Conservation (phyloP, 805 yeast genomes). For the Millerago galiae region DNA sequence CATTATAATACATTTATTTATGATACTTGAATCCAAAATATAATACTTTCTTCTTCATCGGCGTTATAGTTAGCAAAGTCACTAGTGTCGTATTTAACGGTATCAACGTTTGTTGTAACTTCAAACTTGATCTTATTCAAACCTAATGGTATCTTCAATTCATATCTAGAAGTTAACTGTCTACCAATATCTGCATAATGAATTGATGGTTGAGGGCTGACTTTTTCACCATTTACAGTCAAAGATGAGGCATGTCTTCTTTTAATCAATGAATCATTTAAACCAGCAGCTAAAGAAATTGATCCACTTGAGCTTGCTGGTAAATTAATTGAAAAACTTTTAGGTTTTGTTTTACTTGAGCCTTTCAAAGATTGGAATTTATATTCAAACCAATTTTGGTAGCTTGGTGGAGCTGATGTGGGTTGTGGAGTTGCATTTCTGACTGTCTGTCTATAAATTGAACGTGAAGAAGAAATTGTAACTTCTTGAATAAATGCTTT, state of each 20-base stretch:
- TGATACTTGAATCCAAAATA: slow-evolving; percentile 8
- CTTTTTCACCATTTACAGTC: slow-evolving; percentile 38
- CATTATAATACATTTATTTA: background rate
- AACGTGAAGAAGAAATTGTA: slow-evolving; percentile 25
- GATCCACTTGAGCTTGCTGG: slow-evolving; percentile 41
- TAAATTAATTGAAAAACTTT: slow-evolving; percentile 38
- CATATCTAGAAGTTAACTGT: slow-evolving; percentile 31
- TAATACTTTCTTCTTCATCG: slow-evolving; percentile 4
- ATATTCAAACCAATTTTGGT: slow-evolving; percentile 31
- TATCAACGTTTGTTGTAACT: slow-evolving; percentile 25
- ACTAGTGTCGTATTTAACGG: slow-evolving; percentile 1
- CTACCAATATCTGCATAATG: slow-evolving; percentile 28
- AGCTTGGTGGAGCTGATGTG: slow-evolving; percentile 16
- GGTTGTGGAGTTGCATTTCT: slow-evolving; percentile 11
- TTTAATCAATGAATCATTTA: slow-evolving; percentile 35
- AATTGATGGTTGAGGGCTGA: slow-evolving; percentile 37
- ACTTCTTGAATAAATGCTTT: slow-evolving; percentile 25
- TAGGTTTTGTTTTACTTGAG: slow-evolving; percentile 18
- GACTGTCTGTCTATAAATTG: slow-evolving; percentile 23
- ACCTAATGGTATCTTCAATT: slow-evolving; percentile 40
- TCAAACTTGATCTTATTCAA: slow-evolving; percentile 38
- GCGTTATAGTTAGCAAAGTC: slow-evolving; percentile 1
- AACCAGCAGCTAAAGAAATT: slow-evolving; percentile 35
- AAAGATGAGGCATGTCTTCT: slow-evolving; percentile 33
- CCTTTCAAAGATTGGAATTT: slow-evolving; percentile 26